Percentiles rank a stretch among this genome's conserved stretches.
Evolutionary conservation across 2,329 filamentous ascomycete species (phyloP).

Genomic region (Colletotrichum plurivorum): DNA sequence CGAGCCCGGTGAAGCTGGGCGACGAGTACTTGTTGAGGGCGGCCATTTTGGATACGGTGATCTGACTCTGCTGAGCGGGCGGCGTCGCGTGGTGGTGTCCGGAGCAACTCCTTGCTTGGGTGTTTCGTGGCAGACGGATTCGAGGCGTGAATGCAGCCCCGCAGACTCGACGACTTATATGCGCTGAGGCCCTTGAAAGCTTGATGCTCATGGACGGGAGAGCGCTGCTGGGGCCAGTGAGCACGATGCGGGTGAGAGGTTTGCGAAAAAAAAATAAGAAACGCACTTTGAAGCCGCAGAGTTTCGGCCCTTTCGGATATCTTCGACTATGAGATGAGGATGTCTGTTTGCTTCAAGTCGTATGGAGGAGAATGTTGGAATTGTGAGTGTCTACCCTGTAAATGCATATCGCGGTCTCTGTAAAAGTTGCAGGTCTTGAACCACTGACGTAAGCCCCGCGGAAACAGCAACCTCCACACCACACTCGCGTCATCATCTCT

Average conservation of each 20-base stretch:
- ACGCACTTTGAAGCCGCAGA: background rate
- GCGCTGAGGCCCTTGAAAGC: conserved; percentile 30
- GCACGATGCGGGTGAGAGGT: background rate
- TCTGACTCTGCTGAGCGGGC: background rate
- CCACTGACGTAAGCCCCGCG: conserved; percentile 27
- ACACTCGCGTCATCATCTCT: background rate
- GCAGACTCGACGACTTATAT: conserved; percentile 38
- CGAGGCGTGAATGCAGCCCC: conserved; percentile 18
- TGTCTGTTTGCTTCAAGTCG: background rate
- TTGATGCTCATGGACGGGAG: conserved; percentile 22
- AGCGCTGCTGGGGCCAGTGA: conserved; percentile 13
- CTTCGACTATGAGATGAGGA: background rate
- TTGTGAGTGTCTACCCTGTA: conserved; percentile 7
- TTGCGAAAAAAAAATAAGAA: background rate
- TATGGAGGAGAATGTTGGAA: background rate
- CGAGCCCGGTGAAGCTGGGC: conserved; percentile 66
- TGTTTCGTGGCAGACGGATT: background rate
- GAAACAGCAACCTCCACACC: conserved; percentile 20
- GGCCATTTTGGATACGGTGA: conserved; percentile 12
- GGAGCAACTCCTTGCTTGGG: no score
- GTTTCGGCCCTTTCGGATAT: background rate
- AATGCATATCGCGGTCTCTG: conserved; percentile 22
- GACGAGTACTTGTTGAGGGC: conserved; percentile 38
- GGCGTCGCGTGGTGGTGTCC: background rate
- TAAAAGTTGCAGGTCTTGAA: background rate